phyloP scores from a whole-genome alignment of 768 basidiomycete species.

The Suillus subaureus region DNA sequence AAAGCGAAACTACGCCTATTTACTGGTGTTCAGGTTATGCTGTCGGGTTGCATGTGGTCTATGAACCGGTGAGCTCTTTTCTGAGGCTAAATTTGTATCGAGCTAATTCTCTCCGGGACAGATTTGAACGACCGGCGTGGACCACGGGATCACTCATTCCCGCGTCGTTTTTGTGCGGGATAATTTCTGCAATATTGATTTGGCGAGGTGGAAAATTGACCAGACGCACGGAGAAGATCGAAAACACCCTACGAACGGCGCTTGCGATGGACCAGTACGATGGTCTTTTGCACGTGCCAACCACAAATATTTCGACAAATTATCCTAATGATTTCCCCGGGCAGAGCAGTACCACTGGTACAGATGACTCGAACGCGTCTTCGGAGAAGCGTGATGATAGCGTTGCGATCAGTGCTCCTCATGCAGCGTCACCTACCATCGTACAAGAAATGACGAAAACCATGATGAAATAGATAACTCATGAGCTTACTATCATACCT shows the following conservation, averaged over 20 bases:
- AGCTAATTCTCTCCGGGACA: conserved; percentile 18
- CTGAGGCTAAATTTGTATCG: conserved; percentile 1
- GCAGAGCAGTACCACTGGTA: background rate
- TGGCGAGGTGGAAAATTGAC: conserved; percentile 73
- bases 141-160: conserved; percentile 72
- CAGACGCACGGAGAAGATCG: conserved; percentile 66
- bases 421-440: background rate
- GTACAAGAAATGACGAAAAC: background rate
- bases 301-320: background rate
- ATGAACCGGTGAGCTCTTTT: conserved; percentile 53
- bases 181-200: conserved; percentile 70
- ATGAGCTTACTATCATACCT: background rate
- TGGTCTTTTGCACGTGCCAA: background rate
- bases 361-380: background rate
- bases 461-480: background rate
- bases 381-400: background rate
- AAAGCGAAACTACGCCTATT: conserved; percentile 10
- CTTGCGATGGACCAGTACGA: conserved; percentile 35
- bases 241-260: conserved; percentile 54
- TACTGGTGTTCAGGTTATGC: conserved; percentile 44
- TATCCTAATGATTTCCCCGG: background rate
- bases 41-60: conserved; percentile 83
- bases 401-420: no score
- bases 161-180: conserved; percentile 74
- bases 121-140: conserved; percentile 70